Conservation (phyloP, 441 rosid species). For the Gossypium laxum region DNA sequence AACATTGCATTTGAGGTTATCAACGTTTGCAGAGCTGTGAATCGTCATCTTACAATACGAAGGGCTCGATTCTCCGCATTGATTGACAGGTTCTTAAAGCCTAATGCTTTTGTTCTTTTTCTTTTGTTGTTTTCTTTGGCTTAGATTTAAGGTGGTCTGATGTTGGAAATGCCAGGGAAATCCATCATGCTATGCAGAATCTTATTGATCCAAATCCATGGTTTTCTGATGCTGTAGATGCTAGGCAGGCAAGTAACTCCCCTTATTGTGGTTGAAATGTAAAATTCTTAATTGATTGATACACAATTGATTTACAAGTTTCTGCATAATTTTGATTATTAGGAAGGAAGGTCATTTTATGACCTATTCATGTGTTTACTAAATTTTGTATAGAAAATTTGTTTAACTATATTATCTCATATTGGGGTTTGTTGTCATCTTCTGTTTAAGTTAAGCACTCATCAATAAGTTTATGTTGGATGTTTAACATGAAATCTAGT, state of each 20-base stretch:
- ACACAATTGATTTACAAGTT: constrained; percentile 12
- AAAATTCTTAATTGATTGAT: constrained; percentile 6
- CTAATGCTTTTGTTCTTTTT: neutral
- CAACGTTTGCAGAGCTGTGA: constrained; percentile 53
- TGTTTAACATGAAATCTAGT: neutral
- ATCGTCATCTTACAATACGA: constrained; percentile 44
- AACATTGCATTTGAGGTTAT: constrained; percentile 88
- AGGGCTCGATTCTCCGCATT: constrained; percentile 91
- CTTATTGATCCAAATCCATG: constrained; percentile 74
- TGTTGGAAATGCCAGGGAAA: constrained; percentile 48
- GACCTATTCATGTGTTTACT: neutral
- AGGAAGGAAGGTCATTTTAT: neutral
- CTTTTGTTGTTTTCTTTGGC: constrained; percentile 5
- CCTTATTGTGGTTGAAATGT: neutral
- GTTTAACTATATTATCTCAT: neutral
- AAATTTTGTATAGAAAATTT: neutral
- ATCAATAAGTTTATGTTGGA: neutral
- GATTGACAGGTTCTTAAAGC: constrained; percentile 57
- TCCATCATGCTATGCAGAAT: constrained; percentile 78
- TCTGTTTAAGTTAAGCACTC: neutral
- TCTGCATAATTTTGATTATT: neutral
- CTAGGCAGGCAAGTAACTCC: constrained; percentile 71
- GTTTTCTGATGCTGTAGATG: constrained; percentile 92
- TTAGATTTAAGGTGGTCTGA: constrained; percentile 13
- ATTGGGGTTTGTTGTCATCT: neutral